phyloP scores from a whole-genome alignment of 306 rosid species.

The Malus domestica region ASM211411v1 NC_041791.1:12553501-12554000 shows the following conservation, averaged over 20 bases:
- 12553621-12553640: slow-evolving; percentile 23
- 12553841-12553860: neutral
- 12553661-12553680: slow-evolving; percentile 7
- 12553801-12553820: neutral
- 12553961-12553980: neutral
- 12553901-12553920: neutral
- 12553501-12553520: neutral
- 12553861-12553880: neutral
- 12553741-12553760: neutral
- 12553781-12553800: neutral
- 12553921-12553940: neutral
- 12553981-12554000: neutral
- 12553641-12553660: slow-evolving; percentile 47
- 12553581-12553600: slow-evolving; percentile 31
- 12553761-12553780: neutral
- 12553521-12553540: neutral
- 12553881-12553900: neutral
- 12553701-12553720: neutral
- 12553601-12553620: slow-evolving; percentile 45
- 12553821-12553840: neutral
- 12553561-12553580: neutral
- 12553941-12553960: neutral
- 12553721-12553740: neutral
- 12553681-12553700: slow-evolving; percentile 24
- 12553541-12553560: neutral